These are phyloP conservation scores for Geosmithia putterillii DNA, from an alignment of 2,329 filamentous ascomycete genomes.

Conservation along the genomic window DNA sequence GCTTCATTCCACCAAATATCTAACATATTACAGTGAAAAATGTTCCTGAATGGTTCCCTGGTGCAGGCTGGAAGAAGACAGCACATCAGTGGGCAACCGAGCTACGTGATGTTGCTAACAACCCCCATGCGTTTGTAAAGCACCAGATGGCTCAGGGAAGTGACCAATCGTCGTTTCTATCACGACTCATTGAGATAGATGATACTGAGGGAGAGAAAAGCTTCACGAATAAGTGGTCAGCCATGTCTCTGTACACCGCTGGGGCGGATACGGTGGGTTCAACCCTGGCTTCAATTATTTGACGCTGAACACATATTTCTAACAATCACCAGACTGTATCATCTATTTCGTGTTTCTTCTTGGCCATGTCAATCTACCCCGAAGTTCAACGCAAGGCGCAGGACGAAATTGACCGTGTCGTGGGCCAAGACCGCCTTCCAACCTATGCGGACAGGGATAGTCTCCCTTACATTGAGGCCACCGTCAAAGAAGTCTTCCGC, in stretches of 20 bases:
- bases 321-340: not conserved
- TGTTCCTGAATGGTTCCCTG: slow-evolving; percentile 9
- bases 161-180: slow-evolving; percentile 12
- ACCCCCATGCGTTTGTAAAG: slow-evolving; percentile 10
- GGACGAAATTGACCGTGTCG: slow-evolving; percentile 23
- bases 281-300: not conserved
- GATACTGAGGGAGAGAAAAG: not conserved
- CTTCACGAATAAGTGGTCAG: not conserved
- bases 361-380: slow-evolving; percentile 28
- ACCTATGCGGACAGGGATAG: slow-evolving; percentile 23
- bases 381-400: slow-evolving; percentile 25
- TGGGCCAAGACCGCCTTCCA: slow-evolving; percentile 25
- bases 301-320: not conserved
- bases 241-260: not conserved
- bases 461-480: slow-evolving; percentile 30
- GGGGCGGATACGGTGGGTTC: not conserved
- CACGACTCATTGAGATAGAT: slow-evolving; percentile 8
- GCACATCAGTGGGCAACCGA: slow-evolving; percentile 9
- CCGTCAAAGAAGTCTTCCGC: slow-evolving; percentile 32
- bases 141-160: slow-evolving; percentile 9
- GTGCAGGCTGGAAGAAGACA: slow-evolving; percentile 9
- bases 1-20: not conserved
- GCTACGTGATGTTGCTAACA: slow-evolving; percentile 5
- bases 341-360: slow-evolving; percentile 24
- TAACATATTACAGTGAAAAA: not conserved